Evolutionary conservation across 2,329 filamentous ascomycete genomes (phyloP).

Genomic region (Chalara sp.): DNA sequence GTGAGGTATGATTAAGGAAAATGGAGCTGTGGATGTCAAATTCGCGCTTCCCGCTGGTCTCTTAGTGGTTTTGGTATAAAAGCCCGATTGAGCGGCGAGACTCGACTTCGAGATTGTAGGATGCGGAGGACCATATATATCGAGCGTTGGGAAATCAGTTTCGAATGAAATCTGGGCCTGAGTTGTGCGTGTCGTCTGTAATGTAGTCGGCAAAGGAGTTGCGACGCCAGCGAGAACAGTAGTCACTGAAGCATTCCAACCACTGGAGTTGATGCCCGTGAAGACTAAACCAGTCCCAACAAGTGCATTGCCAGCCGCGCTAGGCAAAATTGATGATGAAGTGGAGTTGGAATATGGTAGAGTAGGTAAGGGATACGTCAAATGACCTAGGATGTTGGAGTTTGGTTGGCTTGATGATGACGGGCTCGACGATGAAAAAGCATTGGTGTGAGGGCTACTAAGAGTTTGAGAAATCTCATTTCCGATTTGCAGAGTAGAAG

Average conservation of each 20-base stretch:
- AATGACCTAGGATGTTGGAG: too few species aligned
- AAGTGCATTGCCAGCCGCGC: background rate
- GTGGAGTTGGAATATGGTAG: background rate
- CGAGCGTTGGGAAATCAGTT: background rate
- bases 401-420: too few species aligned
- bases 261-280: constrained; percentile 7
- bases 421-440: too few species aligned
- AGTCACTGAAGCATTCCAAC: constrained; percentile 17
- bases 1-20: too few species aligned
- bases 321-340: constrained; percentile 7
- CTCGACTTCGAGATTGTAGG: constrained; percentile 2
- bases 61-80: constrained; percentile 1
- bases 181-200: too few species aligned
- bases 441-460: too few species aligned
- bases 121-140: constrained; percentile 1
- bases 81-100: constrained; percentile 11
- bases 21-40: too few species aligned
- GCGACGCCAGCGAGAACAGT: background rate
- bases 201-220: background rate
- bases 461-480: too few species aligned
- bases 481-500: too few species aligned
- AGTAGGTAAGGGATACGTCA: too few species aligned
- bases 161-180: background rate
- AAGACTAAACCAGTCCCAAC: constrained; percentile 3
- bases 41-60: too few species aligned